A percentile compares a stretch with the other conserved stretches of the same genome.
Evolutionary conservation across 345 rosid species (phyloP).

Genomic region (Linum tenue): DNA sequence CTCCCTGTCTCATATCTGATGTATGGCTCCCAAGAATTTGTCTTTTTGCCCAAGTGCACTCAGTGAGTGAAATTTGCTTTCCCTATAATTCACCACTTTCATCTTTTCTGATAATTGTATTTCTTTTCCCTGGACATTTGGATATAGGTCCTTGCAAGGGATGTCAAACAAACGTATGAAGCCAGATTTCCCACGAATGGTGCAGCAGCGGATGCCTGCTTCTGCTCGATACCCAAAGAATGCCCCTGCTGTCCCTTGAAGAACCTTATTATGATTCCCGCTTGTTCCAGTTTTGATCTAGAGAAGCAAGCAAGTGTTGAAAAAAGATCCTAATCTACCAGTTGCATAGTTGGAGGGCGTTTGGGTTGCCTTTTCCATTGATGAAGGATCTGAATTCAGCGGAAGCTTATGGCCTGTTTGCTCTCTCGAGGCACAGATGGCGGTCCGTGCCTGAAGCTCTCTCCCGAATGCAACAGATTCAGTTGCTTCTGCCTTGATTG

Average conservation of each 20-base stretch:
- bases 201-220: conserved; percentile 54
- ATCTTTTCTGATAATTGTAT: background rate
- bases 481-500: no score
- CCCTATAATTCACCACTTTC: background rate
- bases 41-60: no score
- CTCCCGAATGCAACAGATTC: no score
- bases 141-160: conserved; percentile 47
- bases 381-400: no score
- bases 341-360: no score
- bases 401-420: no score
- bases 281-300: conserved; percentile 2
- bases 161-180: conserved; percentile 60
- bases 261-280: background rate
- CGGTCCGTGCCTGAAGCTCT: no score
- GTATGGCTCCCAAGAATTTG: background rate
- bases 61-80: no score
- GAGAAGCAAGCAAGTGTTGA: background rate
- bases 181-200: conserved; percentile 54
- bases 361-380: no score
- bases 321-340: no score
- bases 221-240: conserved; percentile 69
- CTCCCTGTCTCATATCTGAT: background rate
- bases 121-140: no score
- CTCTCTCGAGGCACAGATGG: no score
- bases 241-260: conserved; percentile 47